phyloP scores from a whole-genome alignment of 2,329 filamentous ascomycete species.

The Coniochaeta prunicola region DNA sequence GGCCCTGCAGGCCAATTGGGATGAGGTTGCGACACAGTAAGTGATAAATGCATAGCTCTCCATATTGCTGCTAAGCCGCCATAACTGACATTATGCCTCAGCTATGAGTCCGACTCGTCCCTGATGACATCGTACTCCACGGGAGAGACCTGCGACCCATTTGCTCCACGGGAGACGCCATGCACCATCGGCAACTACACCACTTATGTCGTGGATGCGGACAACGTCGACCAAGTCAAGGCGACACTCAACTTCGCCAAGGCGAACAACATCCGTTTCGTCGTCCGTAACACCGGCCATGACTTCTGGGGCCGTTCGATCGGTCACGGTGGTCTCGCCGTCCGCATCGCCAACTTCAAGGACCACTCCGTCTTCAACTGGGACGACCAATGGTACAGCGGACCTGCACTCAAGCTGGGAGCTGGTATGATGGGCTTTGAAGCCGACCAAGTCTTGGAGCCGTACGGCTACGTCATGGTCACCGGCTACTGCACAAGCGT shows the following conservation, averaged over 20 bases:
- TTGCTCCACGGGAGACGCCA: slow-evolving; percentile 23
- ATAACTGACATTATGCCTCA: slow-evolving; percentile 3
- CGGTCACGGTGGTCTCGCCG: slow-evolving; percentile 18
- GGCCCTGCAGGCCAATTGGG: slow-evolving; percentile 20
- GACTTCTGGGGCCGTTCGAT: slow-evolving; percentile 25
- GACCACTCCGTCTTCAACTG: slow-evolving; percentile 16
- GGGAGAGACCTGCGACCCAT: slow-evolving; percentile 20
- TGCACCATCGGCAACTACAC: slow-evolving; percentile 27
- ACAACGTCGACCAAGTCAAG: slow-evolving; percentile 7
- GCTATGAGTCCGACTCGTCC: slow-evolving; percentile 18
- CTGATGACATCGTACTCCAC: slow-evolving; percentile 22
- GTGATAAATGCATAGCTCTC: slow-evolving; percentile 4
- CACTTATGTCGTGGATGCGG: slow-evolving; percentile 14
- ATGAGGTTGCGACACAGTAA: slow-evolving; percentile 16
- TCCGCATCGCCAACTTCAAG: slow-evolving; percentile 24
- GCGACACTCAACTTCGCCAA: slow-evolving; percentile 25
- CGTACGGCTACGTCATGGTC: slow-evolving; percentile 24
- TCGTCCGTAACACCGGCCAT: slow-evolving; percentile 37
- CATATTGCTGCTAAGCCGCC: neutral
- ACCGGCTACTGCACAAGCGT: slow-evolving; percentile 29
- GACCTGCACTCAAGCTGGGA: slow-evolving; percentile 17
- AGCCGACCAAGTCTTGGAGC: slow-evolving; percentile 9
- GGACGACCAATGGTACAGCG: slow-evolving; percentile 11
- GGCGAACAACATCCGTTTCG: slow-evolving; percentile 29
- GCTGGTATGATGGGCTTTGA: slow-evolving; percentile 19